phyloP scores from a whole-genome alignment of 164 flowering plant species.

The Vitis labrusca region DNA sequence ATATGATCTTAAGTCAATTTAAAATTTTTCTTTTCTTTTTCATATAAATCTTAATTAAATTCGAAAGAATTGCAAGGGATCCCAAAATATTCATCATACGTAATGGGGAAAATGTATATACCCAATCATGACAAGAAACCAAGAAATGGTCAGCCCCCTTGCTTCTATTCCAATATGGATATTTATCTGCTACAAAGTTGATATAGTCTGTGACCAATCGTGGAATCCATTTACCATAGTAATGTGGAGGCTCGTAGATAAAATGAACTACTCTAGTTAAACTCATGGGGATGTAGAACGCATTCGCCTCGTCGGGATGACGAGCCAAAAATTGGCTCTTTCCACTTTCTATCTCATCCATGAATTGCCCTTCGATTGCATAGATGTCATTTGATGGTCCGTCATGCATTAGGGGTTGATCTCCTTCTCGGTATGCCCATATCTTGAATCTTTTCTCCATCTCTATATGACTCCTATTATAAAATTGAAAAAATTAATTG shows the following conservation, averaged over 20 bases:
- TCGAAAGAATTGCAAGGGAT: no score
- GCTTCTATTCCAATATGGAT: conserved; percentile 11
- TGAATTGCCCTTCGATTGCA: conserved; percentile 11
- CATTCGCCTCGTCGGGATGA: conserved; percentile 6
- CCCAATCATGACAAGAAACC: conserved; percentile 17
- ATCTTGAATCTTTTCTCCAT: conserved; percentile 13
- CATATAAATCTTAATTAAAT: no score
- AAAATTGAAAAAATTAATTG: no score
- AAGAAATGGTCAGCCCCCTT: conserved; percentile 9
- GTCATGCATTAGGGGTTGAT: conserved; percentile 3
- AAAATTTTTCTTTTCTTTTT: no score
- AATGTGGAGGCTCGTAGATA: not conserved
- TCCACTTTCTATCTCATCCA: not conserved
- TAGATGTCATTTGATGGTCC: conserved; percentile 8
- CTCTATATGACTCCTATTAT: conserved; percentile 11
- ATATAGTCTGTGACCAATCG: not conserved
- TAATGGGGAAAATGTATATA: not conserved
- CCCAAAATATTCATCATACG: no score
- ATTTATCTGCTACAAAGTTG: not conserved
- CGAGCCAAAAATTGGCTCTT: not conserved
- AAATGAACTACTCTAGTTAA: not conserved
- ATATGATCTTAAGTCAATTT: no score
- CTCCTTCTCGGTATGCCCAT: conserved; percentile 13
- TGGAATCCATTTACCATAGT: not conserved
- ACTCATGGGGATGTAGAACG: conserved; percentile 10